A percentile compares a stretch with the other conserved stretches of the same genome.
Evolutionary conservation across 1,284 basidiomycete species (phyloP).

Genomic region (Apiotrichum montevideense): DNA sequence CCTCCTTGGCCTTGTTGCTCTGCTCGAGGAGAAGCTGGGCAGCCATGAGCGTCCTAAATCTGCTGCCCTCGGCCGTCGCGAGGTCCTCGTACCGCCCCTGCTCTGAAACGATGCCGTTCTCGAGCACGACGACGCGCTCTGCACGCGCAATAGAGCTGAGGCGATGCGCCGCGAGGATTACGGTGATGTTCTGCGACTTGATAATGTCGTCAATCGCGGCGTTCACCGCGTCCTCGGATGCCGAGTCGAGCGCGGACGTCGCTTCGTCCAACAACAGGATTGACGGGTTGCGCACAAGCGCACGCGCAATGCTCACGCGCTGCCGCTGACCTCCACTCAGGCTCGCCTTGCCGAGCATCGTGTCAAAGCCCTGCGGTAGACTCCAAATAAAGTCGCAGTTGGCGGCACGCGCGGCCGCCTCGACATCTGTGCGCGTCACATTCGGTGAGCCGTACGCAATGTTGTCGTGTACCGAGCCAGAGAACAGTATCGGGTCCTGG

Average conservation of each 20-base stretch:
- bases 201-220: constrained; percentile 85
- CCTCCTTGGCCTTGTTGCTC: background rate
- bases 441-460: constrained; percentile 78
- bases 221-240: constrained; percentile 76
- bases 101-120: constrained; percentile 77
- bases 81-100: constrained; percentile 75
- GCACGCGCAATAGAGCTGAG: constrained; percentile 76
- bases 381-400: constrained; percentile 95
- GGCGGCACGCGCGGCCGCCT: constrained; percentile 77
- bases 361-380: constrained; percentile 78
- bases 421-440: constrained; percentile 74
- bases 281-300: constrained; percentile 48
- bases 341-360: constrained; percentile 52
- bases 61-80: constrained; percentile 58
- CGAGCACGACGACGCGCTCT: constrained; percentile 77
- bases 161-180: constrained; percentile 81
- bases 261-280: constrained; percentile 52
- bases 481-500: constrained; percentile 55
- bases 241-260: constrained; percentile 69
- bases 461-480: constrained; percentile 85
- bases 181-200: constrained; percentile 67
- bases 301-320: constrained; percentile 51
- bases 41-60: constrained; percentile 78
- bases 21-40: constrained; percentile 58
- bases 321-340: constrained; percentile 51